Conservation (phyloP, 768 basidiomycete species). For the Megacollybia marginata region DNA sequence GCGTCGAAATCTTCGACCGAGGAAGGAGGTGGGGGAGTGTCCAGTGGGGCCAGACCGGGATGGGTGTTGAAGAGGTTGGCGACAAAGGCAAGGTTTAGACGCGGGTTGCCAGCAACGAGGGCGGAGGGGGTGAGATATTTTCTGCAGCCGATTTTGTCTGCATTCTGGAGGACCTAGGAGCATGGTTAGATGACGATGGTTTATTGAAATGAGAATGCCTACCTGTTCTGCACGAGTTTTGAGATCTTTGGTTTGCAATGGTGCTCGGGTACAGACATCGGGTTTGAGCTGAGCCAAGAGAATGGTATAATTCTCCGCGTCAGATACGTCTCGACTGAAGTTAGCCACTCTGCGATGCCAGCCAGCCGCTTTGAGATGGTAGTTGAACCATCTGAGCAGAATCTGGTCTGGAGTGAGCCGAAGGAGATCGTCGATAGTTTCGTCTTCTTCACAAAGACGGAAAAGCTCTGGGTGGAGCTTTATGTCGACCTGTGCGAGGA, state of each 20-base stretch:
- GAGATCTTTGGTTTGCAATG: constrained; percentile 79
- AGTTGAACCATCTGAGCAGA: constrained; percentile 98
- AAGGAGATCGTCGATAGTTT: constrained; percentile 94
- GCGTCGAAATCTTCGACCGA: constrained; percentile 96
- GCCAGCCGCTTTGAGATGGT: constrained; percentile 91
- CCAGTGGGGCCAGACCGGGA: constrained; percentile 90
- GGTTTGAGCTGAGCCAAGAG: constrained; percentile 95
- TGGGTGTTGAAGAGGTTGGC: constrained; percentile 98
- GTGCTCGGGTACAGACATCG: constrained; percentile 83
- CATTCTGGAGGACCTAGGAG: constrained; percentile 65
- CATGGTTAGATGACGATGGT: no score
- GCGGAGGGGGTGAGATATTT: constrained; percentile 93
- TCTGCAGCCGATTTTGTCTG: constrained; percentile 87
- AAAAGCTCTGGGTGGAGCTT: constrained; percentile 97
- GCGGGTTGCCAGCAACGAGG: constrained; percentile 89
- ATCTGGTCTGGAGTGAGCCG: constrained; percentile 96
- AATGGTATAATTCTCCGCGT: constrained; percentile 96
- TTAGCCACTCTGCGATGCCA: constrained; percentile 95
- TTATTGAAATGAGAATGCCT: no score
- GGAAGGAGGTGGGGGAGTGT: constrained; percentile 87
- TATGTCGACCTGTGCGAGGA: constrained; percentile 94
- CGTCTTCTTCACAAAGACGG: constrained; percentile 91
- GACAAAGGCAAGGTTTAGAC: constrained; percentile 96
- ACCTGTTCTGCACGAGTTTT: constrained; percentile 78
- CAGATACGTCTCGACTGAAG: constrained; percentile 95